Evolutionary conservation across 345 rosid genomes (phyloP).

Genomic region (Rhizophora apiculata): DNA sequence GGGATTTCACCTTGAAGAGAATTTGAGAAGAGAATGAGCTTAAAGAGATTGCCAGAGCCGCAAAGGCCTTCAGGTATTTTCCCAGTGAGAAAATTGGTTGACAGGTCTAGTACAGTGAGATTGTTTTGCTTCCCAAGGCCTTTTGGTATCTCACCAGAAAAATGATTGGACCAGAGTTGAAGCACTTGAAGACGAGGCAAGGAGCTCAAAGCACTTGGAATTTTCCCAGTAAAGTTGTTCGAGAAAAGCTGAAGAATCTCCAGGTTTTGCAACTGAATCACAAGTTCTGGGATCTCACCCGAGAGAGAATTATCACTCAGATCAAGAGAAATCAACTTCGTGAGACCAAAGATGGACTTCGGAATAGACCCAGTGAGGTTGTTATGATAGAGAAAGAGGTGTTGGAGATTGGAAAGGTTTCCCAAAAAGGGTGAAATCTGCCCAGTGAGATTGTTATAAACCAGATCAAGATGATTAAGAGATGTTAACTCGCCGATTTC

Average conservation of each 20-base stretch:
- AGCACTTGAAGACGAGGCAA: slow-evolving; percentile 77
- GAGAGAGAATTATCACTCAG: slow-evolving; percentile 69
- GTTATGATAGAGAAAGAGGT: slow-evolving; percentile 78
- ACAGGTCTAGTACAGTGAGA: slow-evolving; percentile 77
- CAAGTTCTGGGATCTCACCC: slow-evolving; percentile 65
- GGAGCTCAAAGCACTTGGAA: slow-evolving; percentile 54
- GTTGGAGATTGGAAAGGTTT: slow-evolving; percentile 50
- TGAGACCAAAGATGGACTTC: slow-evolving; percentile 45
- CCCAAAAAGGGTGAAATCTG: slow-evolving; percentile 62
- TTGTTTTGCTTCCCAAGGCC: slow-evolving; percentile 59
- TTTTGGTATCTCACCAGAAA: slow-evolving; percentile 66
- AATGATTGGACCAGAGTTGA: slow-evolving; percentile 79
- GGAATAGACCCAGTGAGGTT: slow-evolving; percentile 65
- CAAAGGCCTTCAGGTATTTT: slow-evolving; percentile 63
- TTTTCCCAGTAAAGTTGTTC: slow-evolving; percentile 60
- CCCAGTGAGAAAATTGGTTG: slow-evolving; percentile 73
- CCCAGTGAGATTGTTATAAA: slow-evolving; percentile 80
- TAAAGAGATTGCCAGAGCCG: slow-evolving; percentile 58
- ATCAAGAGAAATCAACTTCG: slow-evolving; percentile 64
- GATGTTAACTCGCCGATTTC: slow-evolving; percentile 52
- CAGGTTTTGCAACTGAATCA: slow-evolving; percentile 50
- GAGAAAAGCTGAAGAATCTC: slow-evolving; percentile 87
- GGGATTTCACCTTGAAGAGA: slow-evolving; percentile 64
- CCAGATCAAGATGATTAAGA: slow-evolving; percentile 77
- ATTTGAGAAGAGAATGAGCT: slow-evolving; percentile 85